Conservation (phyloP, 805 yeast species). For the Torulaspora indica region DNA sequence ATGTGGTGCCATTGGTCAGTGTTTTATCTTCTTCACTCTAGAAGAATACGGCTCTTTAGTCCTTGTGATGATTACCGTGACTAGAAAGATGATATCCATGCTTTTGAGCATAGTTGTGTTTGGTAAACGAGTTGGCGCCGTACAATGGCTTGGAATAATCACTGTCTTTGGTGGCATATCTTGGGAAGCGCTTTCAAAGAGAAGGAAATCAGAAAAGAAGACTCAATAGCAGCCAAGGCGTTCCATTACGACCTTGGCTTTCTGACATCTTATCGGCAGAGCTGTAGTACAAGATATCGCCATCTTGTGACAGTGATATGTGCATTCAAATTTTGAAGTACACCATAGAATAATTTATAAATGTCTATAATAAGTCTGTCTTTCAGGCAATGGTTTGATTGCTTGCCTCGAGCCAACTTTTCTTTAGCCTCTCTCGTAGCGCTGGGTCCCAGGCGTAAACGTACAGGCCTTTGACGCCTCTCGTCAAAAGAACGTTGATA, state of each 20-base stretch:
- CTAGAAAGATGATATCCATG: constrained; percentile 96
- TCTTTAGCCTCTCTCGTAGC: constrained; percentile 35
- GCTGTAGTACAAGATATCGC: no score
- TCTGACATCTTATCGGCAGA: no score
- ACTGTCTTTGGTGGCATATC: constrained; percentile 84
- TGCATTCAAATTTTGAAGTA: no score
- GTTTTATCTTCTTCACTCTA: constrained; percentile 82
- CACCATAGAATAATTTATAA: background rate
- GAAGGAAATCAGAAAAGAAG: constrained; percentile 4
- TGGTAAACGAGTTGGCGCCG: constrained; percentile 60
- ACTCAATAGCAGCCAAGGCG: background rate
- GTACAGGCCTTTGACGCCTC: constrained; percentile 44
- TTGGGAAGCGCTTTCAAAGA: constrained; percentile 62
- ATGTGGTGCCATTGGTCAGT: constrained; percentile 88
- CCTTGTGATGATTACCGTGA: constrained; percentile 88
- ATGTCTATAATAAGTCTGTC: constrained; percentile 1
- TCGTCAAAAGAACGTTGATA: constrained; percentile 42
- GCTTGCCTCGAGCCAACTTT: constrained; percentile 9
- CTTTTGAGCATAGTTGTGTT: constrained; percentile 78
- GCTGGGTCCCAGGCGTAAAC: constrained; percentile 42
- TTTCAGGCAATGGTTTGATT: background rate
- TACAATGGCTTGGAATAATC: constrained; percentile 75
- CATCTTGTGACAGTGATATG: no score
- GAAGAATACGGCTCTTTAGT: constrained; percentile 81
- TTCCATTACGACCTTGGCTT: no score